A percentile compares a stretch with the other conserved stretches of the same genome.
These are phyloP conservation scores for Didymellaceae sp. DNA, from an alignment of 2,329 filamentous ascomycete species.

Conservation along the genomic window DNA sequence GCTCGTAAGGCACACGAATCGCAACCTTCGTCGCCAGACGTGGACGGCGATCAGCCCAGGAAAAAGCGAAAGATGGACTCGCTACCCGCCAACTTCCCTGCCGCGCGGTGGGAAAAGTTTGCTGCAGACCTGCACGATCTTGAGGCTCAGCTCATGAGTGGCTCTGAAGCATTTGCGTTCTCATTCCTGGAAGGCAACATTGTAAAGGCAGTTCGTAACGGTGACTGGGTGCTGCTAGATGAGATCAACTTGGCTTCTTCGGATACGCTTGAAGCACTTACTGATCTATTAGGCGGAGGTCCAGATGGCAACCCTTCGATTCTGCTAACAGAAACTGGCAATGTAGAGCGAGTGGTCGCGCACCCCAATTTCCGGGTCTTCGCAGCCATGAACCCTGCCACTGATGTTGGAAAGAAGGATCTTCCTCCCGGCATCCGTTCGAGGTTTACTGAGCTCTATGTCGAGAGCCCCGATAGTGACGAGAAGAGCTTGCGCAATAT, in stretches of 20 bases:
- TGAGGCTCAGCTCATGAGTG: conserved; percentile 76
- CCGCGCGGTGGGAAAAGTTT: conserved; percentile 82
- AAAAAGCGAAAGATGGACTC: conserved; percentile 74
- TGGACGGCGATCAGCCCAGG: conserved; percentile 64
- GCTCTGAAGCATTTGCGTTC: conserved; percentile 83
- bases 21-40: conserved; percentile 47
- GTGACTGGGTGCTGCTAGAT: conserved; percentile 95
- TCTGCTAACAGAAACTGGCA: conserved; percentile 89
- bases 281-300: conserved; percentile 81
- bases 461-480: conserved; percentile 86
- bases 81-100: conserved; percentile 59
- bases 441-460: conserved; percentile 94
- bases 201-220: conserved; percentile 92
- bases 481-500: conserved; percentile 86
- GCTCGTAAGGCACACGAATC: conserved; percentile 50
- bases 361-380: conserved; percentile 96
- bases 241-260: conserved; percentile 96
- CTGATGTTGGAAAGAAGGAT: conserved; percentile 95
- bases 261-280: conserved; percentile 92
- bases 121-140: conserved; percentile 76
- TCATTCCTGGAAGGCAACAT: conserved; percentile 96
- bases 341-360: conserved; percentile 86
- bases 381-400: conserved; percentile 98
- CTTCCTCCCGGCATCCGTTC: conserved; percentile 86
- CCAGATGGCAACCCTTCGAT: conserved; percentile 77